These are phyloP conservation scores for Drechslera avenae DNA, from an alignment of 2,329 filamentous ascomycete genomes.

Conservation along the genomic window DNA sequence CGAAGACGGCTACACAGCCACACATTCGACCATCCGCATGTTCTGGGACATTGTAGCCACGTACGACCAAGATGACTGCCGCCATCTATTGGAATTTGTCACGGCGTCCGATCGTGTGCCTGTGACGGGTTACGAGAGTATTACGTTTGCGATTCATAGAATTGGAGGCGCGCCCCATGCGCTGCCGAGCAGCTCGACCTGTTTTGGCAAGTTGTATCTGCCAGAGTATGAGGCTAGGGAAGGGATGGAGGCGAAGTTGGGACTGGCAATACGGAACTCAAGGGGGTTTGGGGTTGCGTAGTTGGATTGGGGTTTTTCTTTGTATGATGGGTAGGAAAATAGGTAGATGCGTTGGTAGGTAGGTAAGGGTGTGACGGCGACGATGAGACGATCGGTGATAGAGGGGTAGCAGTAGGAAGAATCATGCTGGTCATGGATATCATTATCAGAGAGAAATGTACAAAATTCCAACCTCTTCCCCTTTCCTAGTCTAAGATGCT, in stretches of 20 bases:
- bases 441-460: too few species aligned
- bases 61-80: slow-evolving; percentile 72
- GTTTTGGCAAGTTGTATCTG: slow-evolving; percentile 85
- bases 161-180: slow-evolving; percentile 66
- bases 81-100: slow-evolving; percentile 86
- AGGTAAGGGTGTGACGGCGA: too few species aligned
- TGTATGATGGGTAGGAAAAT: too few species aligned
- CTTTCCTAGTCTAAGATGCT: too few species aligned
- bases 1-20: slow-evolving; percentile 74
- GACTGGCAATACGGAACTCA: slow-evolving; percentile 85
- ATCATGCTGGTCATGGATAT: too few species aligned
- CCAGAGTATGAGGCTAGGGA: slow-evolving; percentile 79
- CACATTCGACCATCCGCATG: slow-evolving; percentile 70
- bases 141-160: slow-evolving; percentile 83
- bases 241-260: slow-evolving; percentile 73
- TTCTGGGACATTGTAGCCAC: slow-evolving; percentile 83
- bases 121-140: slow-evolving; percentile 78
- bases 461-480: too few species aligned
- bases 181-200: slow-evolving; percentile 88
- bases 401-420: too few species aligned
- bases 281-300: slow-evolving; percentile 74
- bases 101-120: slow-evolving; percentile 91
- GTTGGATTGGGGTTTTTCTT: not conserved
- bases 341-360: too few species aligned
- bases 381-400: too few species aligned